A percentile compares a stretch with the other conserved stretches of the same genome.
phyloP scores from a whole-genome alignment of 495 filamentous ascomycete species.

The Trichoderma virens region DNA sequence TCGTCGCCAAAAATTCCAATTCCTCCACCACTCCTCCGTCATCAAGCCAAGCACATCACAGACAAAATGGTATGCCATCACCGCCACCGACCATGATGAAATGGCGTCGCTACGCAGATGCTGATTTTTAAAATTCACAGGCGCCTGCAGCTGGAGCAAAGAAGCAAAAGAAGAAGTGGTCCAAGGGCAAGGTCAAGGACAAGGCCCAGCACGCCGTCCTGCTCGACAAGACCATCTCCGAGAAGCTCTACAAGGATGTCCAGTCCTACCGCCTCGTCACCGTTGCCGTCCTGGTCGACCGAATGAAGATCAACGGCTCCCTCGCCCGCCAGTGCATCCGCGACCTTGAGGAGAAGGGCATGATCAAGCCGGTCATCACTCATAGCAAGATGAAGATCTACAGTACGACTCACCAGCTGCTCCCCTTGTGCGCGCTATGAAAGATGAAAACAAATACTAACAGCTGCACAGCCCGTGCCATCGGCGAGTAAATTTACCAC shows the following conservation, averaged over 20 bases:
- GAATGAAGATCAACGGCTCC: conserved; percentile 99
- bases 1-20: conserved; percentile 11
- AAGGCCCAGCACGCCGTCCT: conserved; percentile 96
- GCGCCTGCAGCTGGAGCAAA: conserved; percentile 13
- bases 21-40: conserved; percentile 9
- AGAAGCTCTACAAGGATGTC: conserved; percentile 97
- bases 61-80: conserved; percentile 12
- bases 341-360: conserved; percentile 95
- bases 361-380: conserved; percentile 95
- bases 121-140: conserved; percentile 2
- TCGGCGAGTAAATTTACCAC: conserved; percentile 7
- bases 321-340: conserved; percentile 81
- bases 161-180: conserved; percentile 16
- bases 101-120: not conserved
- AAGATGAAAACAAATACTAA: not conserved
- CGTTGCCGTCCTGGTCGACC: conserved; percentile 94
- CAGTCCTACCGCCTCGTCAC: conserved; percentile 99
- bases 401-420: conserved; percentile 54
- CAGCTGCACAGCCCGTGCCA: conserved; percentile 6
- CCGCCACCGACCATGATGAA: not conserved
- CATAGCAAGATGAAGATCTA: conserved; percentile 98
- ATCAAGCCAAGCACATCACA: conserved; percentile 10
- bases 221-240: conserved; percentile 69
- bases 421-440: too few species aligned
- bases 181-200: conserved; percentile 78